Percentiles rank a stretch among this genome's conserved stretches.
Evolutionary conservation across 2,329 filamentous ascomycete species (phyloP).

Genomic region (Arthroderma uncinatum): DNA sequence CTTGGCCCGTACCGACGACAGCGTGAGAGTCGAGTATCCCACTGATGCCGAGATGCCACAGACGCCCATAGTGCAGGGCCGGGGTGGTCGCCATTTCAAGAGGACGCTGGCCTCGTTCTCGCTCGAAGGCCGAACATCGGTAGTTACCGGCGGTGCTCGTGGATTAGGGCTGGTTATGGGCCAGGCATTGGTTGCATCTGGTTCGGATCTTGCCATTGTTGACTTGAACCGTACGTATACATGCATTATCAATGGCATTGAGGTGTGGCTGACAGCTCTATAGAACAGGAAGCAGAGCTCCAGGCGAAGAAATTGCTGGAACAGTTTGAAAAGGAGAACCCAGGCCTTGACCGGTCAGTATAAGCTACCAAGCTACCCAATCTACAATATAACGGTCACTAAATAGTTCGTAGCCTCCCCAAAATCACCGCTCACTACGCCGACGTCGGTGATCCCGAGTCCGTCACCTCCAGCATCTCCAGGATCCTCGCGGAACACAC

Average conservation of each 20-base stretch:
- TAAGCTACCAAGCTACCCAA: not conserved
- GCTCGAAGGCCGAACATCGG: slow-evolving; percentile 67
- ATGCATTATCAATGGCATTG: not conserved
- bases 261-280: not conserved
- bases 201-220: slow-evolving; percentile 80
- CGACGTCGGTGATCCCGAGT: slow-evolving; percentile 70
- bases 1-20: slow-evolving; percentile 69
- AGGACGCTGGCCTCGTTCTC: slow-evolving; percentile 79
- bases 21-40: slow-evolving; percentile 68
- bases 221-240: slow-evolving; percentile 72
- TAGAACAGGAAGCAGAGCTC: slow-evolving; percentile 71
- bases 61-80: slow-evolving; percentile 58
- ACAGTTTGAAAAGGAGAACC: slow-evolving; percentile 68
- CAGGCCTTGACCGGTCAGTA: slow-evolving; percentile 54
- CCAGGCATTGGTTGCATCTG: slow-evolving; percentile 78
- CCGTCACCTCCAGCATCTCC: slow-evolving; percentile 61
- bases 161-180: slow-evolving; percentile 87
- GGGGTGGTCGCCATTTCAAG: slow-evolving; percentile 71
- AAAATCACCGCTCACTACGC: slow-evolving; percentile 82
- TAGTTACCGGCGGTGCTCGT: slow-evolving; percentile 83
- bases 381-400: not conserved
- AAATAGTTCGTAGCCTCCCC: slow-evolving; percentile 46
- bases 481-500: slow-evolving; percentile 61
- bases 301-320: slow-evolving; percentile 65
- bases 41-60: slow-evolving; percentile 61